These are phyloP conservation scores for Aspergillus candidus DNA, from an alignment of 2,329 filamentous ascomycete species.

Conservation along the genomic window DNA sequence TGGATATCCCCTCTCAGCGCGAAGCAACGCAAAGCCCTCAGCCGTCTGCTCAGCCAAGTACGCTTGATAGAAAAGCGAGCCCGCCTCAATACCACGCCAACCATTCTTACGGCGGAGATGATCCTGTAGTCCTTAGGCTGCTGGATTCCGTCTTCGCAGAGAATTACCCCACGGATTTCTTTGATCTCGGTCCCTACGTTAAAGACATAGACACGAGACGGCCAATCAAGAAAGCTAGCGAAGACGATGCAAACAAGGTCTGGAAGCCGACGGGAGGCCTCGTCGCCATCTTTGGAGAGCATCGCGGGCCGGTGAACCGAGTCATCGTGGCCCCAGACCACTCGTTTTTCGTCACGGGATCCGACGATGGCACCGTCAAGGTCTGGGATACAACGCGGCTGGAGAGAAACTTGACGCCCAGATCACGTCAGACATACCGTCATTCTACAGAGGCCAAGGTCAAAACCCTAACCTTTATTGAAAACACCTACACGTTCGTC, in stretches of 20 bases:
- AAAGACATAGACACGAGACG: conserved; percentile 55
- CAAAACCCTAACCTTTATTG: conserved; percentile 79
- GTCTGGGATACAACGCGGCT: conserved; percentile 88
- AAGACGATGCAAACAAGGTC: conserved; percentile 51
- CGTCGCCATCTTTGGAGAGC: conserved; percentile 83
- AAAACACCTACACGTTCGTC: conserved; percentile 88
- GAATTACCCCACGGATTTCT: conserved; percentile 54
- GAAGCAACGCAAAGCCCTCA: conserved; percentile 20
- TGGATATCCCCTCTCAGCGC: conserved; percentile 49
- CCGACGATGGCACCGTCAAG: conserved; percentile 83
- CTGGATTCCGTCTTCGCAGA: conserved; percentile 77
- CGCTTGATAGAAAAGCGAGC: conserved; percentile 27
- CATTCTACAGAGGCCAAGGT: conserved; percentile 67
- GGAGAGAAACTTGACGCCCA: conserved; percentile 83
- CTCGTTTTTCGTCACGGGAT: conserved; percentile 87
- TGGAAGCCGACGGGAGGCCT: conserved; percentile 83
- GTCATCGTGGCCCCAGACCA: conserved; percentile 83
- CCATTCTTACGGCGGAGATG: conserved; percentile 80
- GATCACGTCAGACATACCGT: conserved; percentile 77
- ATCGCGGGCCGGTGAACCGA: conserved; percentile 73
- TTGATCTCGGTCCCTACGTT: conserved; percentile 72
- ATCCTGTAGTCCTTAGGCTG: conserved; percentile 56
- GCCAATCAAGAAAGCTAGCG: conserved; percentile 50
- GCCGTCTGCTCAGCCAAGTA: conserved; percentile 33
- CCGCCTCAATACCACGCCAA: conserved; percentile 52